phyloP scores from a whole-genome alignment of 208 protist species.

The Kentomonas sorsogonicus region DNA sequence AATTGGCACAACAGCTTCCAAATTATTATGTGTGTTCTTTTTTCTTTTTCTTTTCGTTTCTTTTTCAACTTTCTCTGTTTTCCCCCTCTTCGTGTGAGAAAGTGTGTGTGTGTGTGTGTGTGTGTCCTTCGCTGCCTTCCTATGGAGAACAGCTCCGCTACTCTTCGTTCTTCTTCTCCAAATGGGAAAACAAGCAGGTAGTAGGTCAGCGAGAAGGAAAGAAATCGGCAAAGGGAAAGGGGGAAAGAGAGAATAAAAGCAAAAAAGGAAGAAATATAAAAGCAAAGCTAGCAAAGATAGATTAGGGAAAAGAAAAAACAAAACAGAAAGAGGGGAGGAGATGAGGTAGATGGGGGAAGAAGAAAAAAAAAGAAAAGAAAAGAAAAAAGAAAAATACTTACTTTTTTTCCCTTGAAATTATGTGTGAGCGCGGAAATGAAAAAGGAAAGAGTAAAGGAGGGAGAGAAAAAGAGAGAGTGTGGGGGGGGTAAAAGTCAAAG shows the following conservation, averaged over 20 bases:
- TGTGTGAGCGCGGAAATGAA: background rate
- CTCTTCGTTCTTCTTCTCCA: background rate
- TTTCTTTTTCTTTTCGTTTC: background rate
- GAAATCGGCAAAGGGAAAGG: background rate
- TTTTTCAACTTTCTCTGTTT: background rate
- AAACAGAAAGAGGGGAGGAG: slow-evolving; percentile 2
- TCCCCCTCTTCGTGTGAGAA: background rate
- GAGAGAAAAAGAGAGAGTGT: background rate
- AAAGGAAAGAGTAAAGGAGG: background rate
- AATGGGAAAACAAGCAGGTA: background rate
- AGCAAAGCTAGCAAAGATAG: background rate
- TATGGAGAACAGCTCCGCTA: too few species aligned
- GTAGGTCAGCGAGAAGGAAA: background rate
- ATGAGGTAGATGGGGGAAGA: background rate
- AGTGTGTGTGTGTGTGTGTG: slow-evolving; percentile 2
- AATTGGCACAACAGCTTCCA: background rate
- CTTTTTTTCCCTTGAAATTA: background rate
- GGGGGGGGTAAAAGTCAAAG: background rate
- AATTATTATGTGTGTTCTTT: background rate
- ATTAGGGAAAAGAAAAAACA: background rate
- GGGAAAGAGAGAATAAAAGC: background rate
- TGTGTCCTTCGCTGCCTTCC: too few species aligned
- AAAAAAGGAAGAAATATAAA: slow-evolving; percentile 1
- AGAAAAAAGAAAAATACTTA: background rate
- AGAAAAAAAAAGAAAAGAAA: background rate